A percentile compares a stretch with the other conserved stretches of the same genome.
Evolutionary conservation across 2,329 filamentous ascomycete genomes (phyloP).

Genomic region (Diaporthe destruens): DNA sequence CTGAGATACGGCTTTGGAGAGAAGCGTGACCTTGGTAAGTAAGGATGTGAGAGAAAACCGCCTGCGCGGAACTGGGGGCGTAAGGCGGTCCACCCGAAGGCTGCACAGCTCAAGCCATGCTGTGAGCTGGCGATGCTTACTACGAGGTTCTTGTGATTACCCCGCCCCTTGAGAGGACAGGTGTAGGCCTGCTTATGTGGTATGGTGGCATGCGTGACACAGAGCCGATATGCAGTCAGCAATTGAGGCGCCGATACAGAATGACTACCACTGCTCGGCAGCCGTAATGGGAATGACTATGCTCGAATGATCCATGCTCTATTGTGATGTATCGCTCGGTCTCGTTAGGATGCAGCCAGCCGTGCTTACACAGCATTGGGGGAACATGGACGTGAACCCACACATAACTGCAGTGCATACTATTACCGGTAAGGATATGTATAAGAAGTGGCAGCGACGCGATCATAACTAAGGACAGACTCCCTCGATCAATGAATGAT

Average conservation of each 20-base stretch:
- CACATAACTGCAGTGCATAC: not conserved
- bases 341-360: not conserved
- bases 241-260: not conserved
- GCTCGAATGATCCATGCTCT: not conserved
- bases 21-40: too few relatives aligned
- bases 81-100: not conserved
- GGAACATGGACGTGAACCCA: not conserved
- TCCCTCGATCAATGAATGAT: too few relatives aligned
- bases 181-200: not conserved
- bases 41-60: not conserved
- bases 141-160: not conserved
- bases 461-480: too few relatives aligned
- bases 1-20: too few relatives aligned
- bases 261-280: not conserved
- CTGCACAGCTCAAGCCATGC: not conserved
- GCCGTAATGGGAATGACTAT: not conserved
- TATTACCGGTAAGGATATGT: not conserved
- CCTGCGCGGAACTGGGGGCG: not conserved
- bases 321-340: not conserved
- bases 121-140: not conserved
- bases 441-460: not conserved
- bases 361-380: not conserved
- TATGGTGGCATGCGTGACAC: not conserved
- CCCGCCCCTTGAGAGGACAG: not conserved
- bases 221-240: conserved; percentile 2